Evolutionary conservation across 805 yeast genomes (phyloP), one percentile per base, ranked within the genome.

Genomic region (Spathaspora passalidarum): DNA sequence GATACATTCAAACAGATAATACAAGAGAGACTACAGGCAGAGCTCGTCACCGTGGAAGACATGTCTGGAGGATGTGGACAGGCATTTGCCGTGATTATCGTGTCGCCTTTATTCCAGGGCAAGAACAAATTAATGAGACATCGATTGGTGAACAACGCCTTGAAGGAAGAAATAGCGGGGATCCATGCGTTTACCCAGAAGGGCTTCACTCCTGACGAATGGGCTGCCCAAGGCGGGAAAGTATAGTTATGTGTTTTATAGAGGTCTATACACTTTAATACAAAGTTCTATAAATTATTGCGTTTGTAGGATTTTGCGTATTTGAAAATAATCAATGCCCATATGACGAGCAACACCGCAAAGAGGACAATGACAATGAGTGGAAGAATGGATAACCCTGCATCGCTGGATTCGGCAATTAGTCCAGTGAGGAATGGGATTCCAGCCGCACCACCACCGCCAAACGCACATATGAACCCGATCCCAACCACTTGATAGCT

Each of bases 111-210:
- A 18, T 94, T 95, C 63, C 64, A 74, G 49, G 94, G 94, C 19
- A 88, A 89, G 68, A 89, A 88, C 67, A 87, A 86, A 62, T 72
- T 94, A 42, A 79, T 82, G 72, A 79, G 99, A 59, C 96, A 92
- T 56, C 74, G 98, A 53, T 57, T 90, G 54, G 96, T 95, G 40
- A 94, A 94, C 64, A 71, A 62, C 25, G 82, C 86, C 1, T 73
- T 94, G 50, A 84, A 84, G 56, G 88, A 85, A n/a, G 96, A 91
- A 62, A 88, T 94, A 25, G 84, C 87, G 0, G 66, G 73, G 4
- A 91, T 94, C 38, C 99, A 94, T 66, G 98, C 99, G 0, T 94
- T 95, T 63, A 89, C 97, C 0, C 97, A 94, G 59, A 90, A 88
- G 67, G 86, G 73, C 10, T 92, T 82, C 60, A 91, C 97, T 0